These are phyloP conservation scores for Didymosphaeria variabile DNA, from an alignment of 2,329 filamentous ascomycete genomes.

Conservation along the genomic window DNA sequence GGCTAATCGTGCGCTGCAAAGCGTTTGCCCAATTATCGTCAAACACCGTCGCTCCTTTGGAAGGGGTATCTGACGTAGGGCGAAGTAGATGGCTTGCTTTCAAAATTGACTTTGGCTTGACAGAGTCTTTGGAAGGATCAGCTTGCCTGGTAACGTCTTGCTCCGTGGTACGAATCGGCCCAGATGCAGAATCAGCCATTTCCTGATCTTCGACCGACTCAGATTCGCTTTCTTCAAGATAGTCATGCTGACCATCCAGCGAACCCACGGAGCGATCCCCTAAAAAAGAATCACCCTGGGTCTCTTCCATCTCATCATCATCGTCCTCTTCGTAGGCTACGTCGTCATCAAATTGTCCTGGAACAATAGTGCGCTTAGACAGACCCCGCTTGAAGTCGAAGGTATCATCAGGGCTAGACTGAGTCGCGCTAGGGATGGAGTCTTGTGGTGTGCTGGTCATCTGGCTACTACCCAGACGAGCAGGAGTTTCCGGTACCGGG, in stretches of 20 bases:
- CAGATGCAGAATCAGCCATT: constrained; percentile 80
- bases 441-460: constrained; percentile 47
- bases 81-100: constrained; percentile 51
- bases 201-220: constrained; percentile 75
- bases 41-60: constrained; percentile 62
- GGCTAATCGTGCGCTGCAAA: constrained; percentile 91
- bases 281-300: constrained; percentile 80
- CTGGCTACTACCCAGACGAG: constrained; percentile 42
- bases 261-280: constrained; percentile 89
- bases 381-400: constrained; percentile 65
- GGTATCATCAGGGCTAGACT: constrained; percentile 62
- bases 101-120: constrained; percentile 59
- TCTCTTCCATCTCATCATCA: constrained; percentile 62
- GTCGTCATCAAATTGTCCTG: constrained; percentile 81
- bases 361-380: constrained; percentile 64
- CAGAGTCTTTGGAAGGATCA: constrained; percentile 41
- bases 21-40: constrained; percentile 94
- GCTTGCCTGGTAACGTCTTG: constrained; percentile 57
- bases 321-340: constrained; percentile 62
- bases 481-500: constrained; percentile 56
- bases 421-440: constrained; percentile 49
- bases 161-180: constrained; percentile 80
- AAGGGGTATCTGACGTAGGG: constrained; percentile 59
- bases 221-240: constrained; percentile 72
- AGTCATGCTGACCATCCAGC: constrained; percentile 66